A percentile compares a stretch with the other conserved stretches of the same genome.
These are phyloP conservation scores for Pelagomonas calceolata DNA, from an alignment of 108 stramenopile genomes.

Conservation along the genomic window DNA sequence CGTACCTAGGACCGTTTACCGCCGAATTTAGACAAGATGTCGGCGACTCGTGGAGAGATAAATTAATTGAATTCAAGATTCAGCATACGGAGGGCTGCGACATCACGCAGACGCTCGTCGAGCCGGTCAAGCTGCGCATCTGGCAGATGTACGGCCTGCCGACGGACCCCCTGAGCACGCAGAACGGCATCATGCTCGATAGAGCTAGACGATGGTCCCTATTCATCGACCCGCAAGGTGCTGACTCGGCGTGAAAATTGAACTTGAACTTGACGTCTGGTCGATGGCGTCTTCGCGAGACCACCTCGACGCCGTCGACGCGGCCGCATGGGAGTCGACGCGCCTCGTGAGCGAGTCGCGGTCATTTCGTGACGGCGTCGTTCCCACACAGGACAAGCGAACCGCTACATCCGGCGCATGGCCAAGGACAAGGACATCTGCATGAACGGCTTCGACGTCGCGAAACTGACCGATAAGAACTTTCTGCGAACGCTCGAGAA, in stretches of 20 bases:
- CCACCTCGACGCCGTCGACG: no score
- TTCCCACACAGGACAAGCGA: no score
- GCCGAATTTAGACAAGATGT: slow-evolving; percentile 35
- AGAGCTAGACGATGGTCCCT: slow-evolving; percentile 53
- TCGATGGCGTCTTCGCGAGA: no score
- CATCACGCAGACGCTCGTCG: slow-evolving; percentile 30
- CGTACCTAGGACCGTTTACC: slow-evolving; percentile 55
- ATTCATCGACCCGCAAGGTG: slow-evolving; percentile 55
- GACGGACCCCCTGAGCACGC: slow-evolving; percentile 37
- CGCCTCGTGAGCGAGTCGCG: no score
- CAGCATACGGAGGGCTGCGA: slow-evolving; percentile 37
- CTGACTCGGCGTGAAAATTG: no score
- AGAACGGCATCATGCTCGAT: slow-evolving; percentile 58
- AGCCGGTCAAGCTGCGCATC: slow-evolving; percentile 34
- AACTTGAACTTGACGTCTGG: no score
- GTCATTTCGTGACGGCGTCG: no score
- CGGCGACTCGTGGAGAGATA: slow-evolving; percentile 32
- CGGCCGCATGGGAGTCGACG: no score
- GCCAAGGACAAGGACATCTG: slow-evolving; percentile 41
- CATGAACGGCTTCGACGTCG: slow-evolving; percentile 48
- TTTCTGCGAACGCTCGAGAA: slow-evolving; percentile 47
- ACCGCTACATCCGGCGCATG: slow-evolving; percentile 48
- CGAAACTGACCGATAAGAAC: slow-evolving; percentile 47
- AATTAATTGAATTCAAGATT: slow-evolving; percentile 18
- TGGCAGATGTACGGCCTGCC: slow-evolving; percentile 48